Evolutionary conservation across 495 filamentous ascomycete genomes (phyloP).

Genomic region (Lepidopterella palustris): DNA sequence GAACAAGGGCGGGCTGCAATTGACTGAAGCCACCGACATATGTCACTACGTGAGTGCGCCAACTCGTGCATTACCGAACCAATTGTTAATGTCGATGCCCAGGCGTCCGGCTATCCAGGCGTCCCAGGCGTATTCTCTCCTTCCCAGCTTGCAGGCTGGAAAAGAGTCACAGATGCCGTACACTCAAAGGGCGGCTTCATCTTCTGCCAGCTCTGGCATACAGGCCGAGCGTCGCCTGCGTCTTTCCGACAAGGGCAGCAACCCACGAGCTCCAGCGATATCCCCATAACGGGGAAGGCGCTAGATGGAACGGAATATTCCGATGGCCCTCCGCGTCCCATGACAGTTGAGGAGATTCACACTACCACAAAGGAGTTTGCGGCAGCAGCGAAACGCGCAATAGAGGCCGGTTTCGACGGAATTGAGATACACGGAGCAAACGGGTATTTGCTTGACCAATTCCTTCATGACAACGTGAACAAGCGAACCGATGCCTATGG

Average conservation of each 20-base stretch:
- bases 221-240: constrained; percentile 22
- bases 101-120: constrained; percentile 29
- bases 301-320: constrained; percentile 21
- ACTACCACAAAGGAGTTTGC: constrained; percentile 21
- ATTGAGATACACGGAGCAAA: constrained; percentile 45
- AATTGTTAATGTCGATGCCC: background rate
- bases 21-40: constrained; percentile 29
- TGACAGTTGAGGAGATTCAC: constrained; percentile 27
- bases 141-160: constrained; percentile 26
- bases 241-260: constrained; percentile 20
- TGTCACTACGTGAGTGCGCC: constrained; percentile 20
- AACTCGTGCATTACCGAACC: background rate
- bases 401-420: constrained; percentile 26
- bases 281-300: constrained; percentile 25
- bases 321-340: constrained; percentile 19
- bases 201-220: constrained; percentile 27
- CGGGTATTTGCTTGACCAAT: constrained; percentile 52
- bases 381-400: constrained; percentile 23
- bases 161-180: constrained; percentile 28
- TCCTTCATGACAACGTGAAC: constrained; percentile 48
- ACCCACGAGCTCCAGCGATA: constrained; percentile 22
- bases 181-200: constrained; percentile 27
- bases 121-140: constrained; percentile 22
- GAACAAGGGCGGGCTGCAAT: constrained; percentile 22
- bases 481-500: constrained; percentile 48